These are phyloP conservation scores for Juglanconis oblonga DNA, from an alignment of 2,329 filamentous ascomycete species.

Conservation along the genomic window DNA sequence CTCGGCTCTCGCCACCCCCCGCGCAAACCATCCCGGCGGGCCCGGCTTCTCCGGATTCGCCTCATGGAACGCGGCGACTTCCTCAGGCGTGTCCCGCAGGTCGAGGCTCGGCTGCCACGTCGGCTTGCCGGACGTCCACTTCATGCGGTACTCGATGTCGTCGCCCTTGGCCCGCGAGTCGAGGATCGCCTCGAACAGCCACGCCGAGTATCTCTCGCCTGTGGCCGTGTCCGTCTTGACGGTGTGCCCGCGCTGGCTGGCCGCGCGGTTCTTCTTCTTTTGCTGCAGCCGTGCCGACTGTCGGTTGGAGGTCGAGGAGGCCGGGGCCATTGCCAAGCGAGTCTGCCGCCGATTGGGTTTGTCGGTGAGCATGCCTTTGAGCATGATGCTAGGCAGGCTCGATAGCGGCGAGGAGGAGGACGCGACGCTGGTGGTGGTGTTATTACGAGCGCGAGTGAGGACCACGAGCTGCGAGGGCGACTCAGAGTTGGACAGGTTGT, in stretches of 20 bases:
- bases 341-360: background rate
- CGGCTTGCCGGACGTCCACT: background rate
- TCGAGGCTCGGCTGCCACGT: conserved; percentile 3
- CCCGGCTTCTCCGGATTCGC: background rate
- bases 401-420: background rate
- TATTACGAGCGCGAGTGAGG: background rate
- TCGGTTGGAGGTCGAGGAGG: background rate
- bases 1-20: background rate
- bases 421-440: background rate
- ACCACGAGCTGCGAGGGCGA: background rate
- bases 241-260: background rate
- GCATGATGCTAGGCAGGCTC: background rate
- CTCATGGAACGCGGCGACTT: background rate
- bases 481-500: background rate
- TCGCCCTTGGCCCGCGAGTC: background rate
- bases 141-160: background rate
- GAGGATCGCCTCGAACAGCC: background rate
- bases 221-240: background rate
- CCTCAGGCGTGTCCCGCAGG: background rate
- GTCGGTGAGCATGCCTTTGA: background rate
- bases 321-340: background rate
- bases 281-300: background rate
- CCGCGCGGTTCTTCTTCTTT: background rate
- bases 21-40: background rate
- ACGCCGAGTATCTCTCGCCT: background rate